These are phyloP conservation scores for Desmodesmus armatus DNA, from an alignment of 139 green algal genomes.

Conservation along the genomic window DNA sequence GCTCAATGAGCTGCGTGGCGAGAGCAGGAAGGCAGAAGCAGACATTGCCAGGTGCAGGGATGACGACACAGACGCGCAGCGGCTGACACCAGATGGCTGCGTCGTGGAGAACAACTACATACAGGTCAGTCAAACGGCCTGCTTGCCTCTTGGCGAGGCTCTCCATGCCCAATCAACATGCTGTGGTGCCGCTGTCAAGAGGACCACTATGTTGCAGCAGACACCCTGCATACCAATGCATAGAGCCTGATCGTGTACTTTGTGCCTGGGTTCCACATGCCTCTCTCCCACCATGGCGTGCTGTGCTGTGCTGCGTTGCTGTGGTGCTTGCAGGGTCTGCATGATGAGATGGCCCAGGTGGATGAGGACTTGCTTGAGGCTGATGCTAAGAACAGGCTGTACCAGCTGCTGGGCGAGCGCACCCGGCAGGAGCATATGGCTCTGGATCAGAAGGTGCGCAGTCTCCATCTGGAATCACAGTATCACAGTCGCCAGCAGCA, in stretches of 20 bases:
- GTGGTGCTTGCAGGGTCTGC: slow-evolving; percentile 39
- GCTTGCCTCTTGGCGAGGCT: background rate
- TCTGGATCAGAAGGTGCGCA: slow-evolving; percentile 78
- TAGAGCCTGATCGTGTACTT: background rate
- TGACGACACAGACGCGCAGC: slow-evolving; percentile 60
- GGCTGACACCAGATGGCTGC: slow-evolving; percentile 56
- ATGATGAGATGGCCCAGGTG: slow-evolving; percentile 74
- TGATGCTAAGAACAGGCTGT: slow-evolving; percentile 89
- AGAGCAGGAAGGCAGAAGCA: slow-evolving; percentile 14
- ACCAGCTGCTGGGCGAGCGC: slow-evolving; percentile 83
- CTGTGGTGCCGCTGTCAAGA: background rate
- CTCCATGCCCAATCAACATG: background rate
- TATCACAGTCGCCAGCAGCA: too few species aligned
- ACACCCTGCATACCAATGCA: too few species aligned
- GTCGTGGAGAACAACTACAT: slow-evolving; percentile 68
- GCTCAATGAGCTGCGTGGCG: slow-evolving; percentile 81
- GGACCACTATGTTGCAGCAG: too few species aligned
- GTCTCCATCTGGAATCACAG: too few species aligned
- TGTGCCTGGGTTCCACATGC: background rate
- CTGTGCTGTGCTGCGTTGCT: background rate
- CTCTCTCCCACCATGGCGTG: too few species aligned
- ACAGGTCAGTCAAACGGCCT: slow-evolving; percentile 40
- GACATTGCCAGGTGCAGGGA: slow-evolving; percentile 53
- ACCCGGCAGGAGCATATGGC: slow-evolving; percentile 83
- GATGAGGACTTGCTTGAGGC: slow-evolving; percentile 84